Base-by-base conservation (phyloP, 495 filamentous ascomycete species). In the Bathelium albidoporum region DNA sequence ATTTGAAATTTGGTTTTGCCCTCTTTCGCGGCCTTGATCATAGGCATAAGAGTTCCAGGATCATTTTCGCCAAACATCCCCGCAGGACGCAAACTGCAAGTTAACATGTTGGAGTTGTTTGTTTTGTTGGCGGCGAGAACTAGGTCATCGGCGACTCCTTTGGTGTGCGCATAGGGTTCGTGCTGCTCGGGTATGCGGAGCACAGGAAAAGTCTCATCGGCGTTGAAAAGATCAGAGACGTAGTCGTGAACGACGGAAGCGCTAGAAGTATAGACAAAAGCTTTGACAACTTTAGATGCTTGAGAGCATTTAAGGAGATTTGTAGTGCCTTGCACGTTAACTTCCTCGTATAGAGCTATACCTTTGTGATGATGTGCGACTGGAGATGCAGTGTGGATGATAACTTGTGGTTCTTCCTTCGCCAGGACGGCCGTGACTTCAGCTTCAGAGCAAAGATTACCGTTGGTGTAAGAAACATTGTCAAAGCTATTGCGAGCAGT, bases 281-380 rank as follows among this genome's bases (percentile, higher is more conserved):
- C 95, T 77, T 90, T 96, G 28, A 65, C 55, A 69, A 95, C 91
- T 49, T 83, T 85, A 34, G 82, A 80, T 68, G 87, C 81, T 65
- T 84, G 83, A 59, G 87, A 87, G 14, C 87, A 88, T 60, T 90
- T 83, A 52, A 99, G 75, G 22, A 97, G 77, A 26, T 80, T 87
- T 66, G 82, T 84, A 0, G 93, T 97, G n/a, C 94, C 94, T 24
- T 89, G 87, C 0, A 97, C 90, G 74, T 97, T 99, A 65, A 99
- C 94, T 77, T 89, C 91, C 60, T 83, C 80, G 74, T 85, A 86
- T 0, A 91, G 66, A 65, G 85, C 86, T 10, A 72, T 65, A 32
- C 39, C 65, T 28, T 60, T 62, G 32, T 49, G 59, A 63, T 69
- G 61, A 32, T 32, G 20, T 52, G 63, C 24, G 53, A 53, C 34